Percentiles rank a stretch among this genome's conserved stretches.
Evolutionary conservation across 1,284 basidiomycete species (phyloP).

Genomic region (Fomes fomentarius): DNA sequence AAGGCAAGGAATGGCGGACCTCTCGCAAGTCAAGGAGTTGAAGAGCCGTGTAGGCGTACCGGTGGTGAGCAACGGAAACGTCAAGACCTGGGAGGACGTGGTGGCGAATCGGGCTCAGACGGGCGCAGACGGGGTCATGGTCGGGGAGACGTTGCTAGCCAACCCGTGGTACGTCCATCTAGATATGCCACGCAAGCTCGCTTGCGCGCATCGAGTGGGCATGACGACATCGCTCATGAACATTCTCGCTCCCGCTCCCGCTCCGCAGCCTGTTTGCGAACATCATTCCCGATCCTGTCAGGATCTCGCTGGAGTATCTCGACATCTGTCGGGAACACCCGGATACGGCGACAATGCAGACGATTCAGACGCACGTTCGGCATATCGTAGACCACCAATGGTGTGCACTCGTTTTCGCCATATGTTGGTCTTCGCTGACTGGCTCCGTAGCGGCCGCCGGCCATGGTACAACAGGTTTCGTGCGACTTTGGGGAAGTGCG

Average conservation of each 20-base stretch:
- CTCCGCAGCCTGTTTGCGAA: constrained; percentile 54
- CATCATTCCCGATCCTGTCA: constrained; percentile 57
- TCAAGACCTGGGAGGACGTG: constrained; percentile 60
- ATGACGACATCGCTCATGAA: too few relatives aligned
- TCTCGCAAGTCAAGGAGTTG: constrained; percentile 57
- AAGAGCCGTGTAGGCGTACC: constrained; percentile 55
- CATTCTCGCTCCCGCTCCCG: too few relatives aligned
- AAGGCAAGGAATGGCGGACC: constrained; percentile 69
- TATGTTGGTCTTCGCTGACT: background rate
- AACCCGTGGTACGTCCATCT: constrained; percentile 61
- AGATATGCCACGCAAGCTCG: background rate
- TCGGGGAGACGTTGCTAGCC: constrained; percentile 70
- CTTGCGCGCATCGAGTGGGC: too few relatives aligned
- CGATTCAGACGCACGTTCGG: constrained; percentile 59
- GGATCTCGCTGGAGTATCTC: constrained; percentile 67
- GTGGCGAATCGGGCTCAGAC: constrained; percentile 55
- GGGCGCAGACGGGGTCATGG: constrained; percentile 77
- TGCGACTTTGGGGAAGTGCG: constrained; percentile 42
- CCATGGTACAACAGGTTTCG: constrained; percentile 63
- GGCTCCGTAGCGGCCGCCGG: constrained; percentile 43
- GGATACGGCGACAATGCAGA: constrained; percentile 48
- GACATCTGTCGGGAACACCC: constrained; percentile 53
- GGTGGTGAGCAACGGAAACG: constrained; percentile 80
- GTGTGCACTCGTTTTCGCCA: constrained; percentile 37
- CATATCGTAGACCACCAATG: constrained; percentile 68